Evolutionary conservation across 2,329 filamentous ascomycete species (phyloP).

Genomic region (Capronia americana): DNA sequence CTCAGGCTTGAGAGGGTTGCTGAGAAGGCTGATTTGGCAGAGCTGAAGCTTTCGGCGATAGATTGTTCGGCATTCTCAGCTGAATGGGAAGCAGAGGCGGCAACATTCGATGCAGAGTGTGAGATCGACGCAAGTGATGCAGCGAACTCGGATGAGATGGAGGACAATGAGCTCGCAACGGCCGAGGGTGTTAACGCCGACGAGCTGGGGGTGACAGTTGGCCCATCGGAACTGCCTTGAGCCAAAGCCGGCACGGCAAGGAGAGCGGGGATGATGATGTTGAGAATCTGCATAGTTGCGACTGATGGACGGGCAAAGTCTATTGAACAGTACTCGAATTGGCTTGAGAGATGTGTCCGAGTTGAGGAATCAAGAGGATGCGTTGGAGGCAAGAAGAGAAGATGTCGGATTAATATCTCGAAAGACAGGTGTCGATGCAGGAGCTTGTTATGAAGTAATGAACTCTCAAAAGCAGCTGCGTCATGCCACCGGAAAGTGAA

Average conservation of each 20-base stretch:
- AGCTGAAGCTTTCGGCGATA: slow-evolving; percentile 26
- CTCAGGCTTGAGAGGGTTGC: slow-evolving; percentile 29
- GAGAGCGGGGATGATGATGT: slow-evolving; percentile 27
- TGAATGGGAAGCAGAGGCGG: slow-evolving; percentile 19
- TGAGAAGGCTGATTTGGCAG: slow-evolving; percentile 24
- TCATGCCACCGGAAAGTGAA: neutral
- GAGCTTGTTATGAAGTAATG: neutral
- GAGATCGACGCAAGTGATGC: slow-evolving; percentile 14
- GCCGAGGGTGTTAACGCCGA: slow-evolving; percentile 2
- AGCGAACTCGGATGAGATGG: slow-evolving; percentile 10
- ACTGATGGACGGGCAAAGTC: neutral
- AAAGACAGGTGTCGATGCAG: neutral
- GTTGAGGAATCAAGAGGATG: neutral
- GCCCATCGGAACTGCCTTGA: slow-evolving; percentile 10
- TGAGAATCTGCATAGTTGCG: slow-evolving; percentile 30
- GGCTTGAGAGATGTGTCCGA: neutral
- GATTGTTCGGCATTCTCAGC: slow-evolving; percentile 19
- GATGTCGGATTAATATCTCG: neutral
- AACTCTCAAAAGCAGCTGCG: neutral
- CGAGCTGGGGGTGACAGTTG: slow-evolving; percentile 2
- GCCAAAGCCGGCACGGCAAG: slow-evolving; percentile 27
- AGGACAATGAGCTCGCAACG: slow-evolving; percentile 22
- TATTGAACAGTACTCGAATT: neutral
- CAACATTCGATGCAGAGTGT: slow-evolving; percentile 17
- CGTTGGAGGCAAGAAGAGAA: neutral